These are phyloP conservation scores for Pleurotus djamor DNA, from an alignment of 768 basidiomycete species.

Conservation along the genomic window DNA sequence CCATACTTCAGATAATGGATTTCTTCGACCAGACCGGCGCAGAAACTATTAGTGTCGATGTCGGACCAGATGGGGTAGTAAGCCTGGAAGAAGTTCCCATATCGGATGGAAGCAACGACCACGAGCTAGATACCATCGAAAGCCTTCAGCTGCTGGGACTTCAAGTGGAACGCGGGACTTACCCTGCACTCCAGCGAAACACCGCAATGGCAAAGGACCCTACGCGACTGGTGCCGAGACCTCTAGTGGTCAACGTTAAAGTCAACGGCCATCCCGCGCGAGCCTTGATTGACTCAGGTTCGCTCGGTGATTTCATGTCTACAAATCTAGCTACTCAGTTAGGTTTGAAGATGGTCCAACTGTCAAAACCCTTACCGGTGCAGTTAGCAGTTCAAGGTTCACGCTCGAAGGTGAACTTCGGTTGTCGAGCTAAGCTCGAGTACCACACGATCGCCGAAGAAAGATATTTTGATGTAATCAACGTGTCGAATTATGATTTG, in stretches of 20 bases:
- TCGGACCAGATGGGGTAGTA: too few relatives aligned
- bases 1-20: too few relatives aligned
- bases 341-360: slow-evolving; percentile 10
- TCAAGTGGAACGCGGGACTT: too few relatives aligned
- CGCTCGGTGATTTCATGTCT: slow-evolving; percentile 27
- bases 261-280: slow-evolving; percentile 22
- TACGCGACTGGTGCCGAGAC: slow-evolving; percentile 14
- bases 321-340: slow-evolving; percentile 24
- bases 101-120: too few relatives aligned
- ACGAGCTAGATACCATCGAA: too few relatives aligned
- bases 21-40: too few relatives aligned
- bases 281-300: slow-evolving; percentile 26
- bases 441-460: slow-evolving; percentile 22
- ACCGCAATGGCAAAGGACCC: slow-evolving; percentile 7
- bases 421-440: slow-evolving; percentile 13
- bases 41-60: too few relatives aligned
- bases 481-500: slow-evolving; percentile 26
- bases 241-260: slow-evolving; percentile 17
- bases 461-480: slow-evolving; percentile 23
- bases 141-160: too few relatives aligned
- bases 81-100: too few relatives aligned
- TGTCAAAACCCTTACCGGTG: slow-evolving; percentile 25
- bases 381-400: slow-evolving; percentile 28
- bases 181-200: slow-evolving; percentile 10
- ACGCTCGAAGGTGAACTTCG: slow-evolving; percentile 19